These are phyloP conservation scores for Claviceps pazoutovae DNA, from an alignment of 2,329 filamentous ascomycete species.

Conservation along the genomic window DNA sequence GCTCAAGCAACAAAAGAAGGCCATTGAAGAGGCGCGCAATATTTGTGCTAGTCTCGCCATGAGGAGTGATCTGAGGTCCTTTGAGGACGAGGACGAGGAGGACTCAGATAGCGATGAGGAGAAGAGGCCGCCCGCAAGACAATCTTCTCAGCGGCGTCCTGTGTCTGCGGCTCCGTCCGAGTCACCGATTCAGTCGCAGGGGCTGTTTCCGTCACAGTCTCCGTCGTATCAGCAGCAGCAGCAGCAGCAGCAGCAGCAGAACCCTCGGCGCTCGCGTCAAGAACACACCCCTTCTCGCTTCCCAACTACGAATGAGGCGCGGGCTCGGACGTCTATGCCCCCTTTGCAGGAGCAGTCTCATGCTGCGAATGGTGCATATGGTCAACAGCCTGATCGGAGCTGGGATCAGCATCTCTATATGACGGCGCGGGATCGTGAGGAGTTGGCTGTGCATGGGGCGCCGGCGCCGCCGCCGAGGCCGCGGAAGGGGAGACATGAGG, in stretches of 20 bases:
- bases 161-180: slow-evolving; percentile 1
- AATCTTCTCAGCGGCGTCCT: slow-evolving; percentile 1
- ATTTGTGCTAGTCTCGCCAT: slow-evolving; percentile 37
- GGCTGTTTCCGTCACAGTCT: too few species aligned
- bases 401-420: slow-evolving; percentile 6
- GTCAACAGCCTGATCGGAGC: slow-evolving; percentile 10
- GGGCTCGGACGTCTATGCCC: slow-evolving; percentile 11
- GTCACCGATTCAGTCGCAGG: neutral
- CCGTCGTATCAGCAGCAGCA: slow-evolving; percentile 6
- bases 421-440: slow-evolving; percentile 16
- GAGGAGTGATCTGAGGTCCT: slow-evolving; percentile 33
- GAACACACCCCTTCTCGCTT: slow-evolving; percentile 1
- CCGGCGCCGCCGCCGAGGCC: slow-evolving; percentile 23
- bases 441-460: slow-evolving; percentile 14
- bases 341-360: slow-evolving; percentile 9
- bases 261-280: slow-evolving; percentile 4
- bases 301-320: neutral
- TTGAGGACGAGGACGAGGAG: slow-evolving; percentile 22
- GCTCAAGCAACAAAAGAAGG: slow-evolving; percentile 33
- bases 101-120: slow-evolving; percentile 20
- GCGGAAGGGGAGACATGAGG: slow-evolving; percentile 22
- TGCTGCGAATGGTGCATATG: slow-evolving; percentile 9
- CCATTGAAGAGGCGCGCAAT: slow-evolving; percentile 35
- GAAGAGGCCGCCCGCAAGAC: slow-evolving; percentile 5
- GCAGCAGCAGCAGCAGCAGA: slow-evolving; percentile 5